phyloP scores from a whole-genome alignment of 1,284 basidiomycete species.

The Rhodotorula glutinis region DNA sequence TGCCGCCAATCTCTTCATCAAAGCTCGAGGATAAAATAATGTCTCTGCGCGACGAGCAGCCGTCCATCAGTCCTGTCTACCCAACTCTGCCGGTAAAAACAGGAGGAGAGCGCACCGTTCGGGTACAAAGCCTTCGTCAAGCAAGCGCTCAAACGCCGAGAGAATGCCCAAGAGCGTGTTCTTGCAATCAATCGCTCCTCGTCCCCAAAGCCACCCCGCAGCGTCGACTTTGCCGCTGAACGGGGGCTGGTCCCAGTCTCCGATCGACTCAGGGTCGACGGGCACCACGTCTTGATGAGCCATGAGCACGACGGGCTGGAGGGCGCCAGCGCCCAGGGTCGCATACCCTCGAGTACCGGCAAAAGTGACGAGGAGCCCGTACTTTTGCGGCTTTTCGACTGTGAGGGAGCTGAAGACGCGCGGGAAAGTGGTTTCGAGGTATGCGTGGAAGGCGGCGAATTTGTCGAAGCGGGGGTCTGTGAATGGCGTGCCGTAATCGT shows the following conservation, averaged over 20 bases:
- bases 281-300: constrained; percentile 50
- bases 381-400: constrained; percentile 51
- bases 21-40: constrained; percentile 64
- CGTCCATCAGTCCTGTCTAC: not conserved
- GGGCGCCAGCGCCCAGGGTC: constrained; percentile 30
- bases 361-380: constrained; percentile 53
- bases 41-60: constrained; percentile 45
- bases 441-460: constrained; percentile 48
- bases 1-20: constrained; percentile 64
- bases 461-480: constrained; percentile 48
- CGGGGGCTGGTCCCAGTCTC: constrained; percentile 54
- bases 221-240: constrained; percentile 53
- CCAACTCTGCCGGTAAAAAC: not conserved
- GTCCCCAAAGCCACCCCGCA: constrained; percentile 55
- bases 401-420: constrained; percentile 43
- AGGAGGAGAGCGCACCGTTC: constrained; percentile 1
- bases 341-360: constrained; percentile 44
- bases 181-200: constrained; percentile 53
- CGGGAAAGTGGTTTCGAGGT: constrained; percentile 50
- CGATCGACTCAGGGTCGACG: constrained; percentile 52
- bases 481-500: constrained; percentile 48
- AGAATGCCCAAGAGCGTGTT: constrained; percentile 51
- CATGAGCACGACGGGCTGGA: constrained; percentile 52
- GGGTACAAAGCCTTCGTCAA: constrained; percentile 52
- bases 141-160: constrained; percentile 53